A percentile compares a stretch with the other conserved stretches of the same genome.
Conservation (phyloP, 768 basidiomycete species). For the Lentinula aciculospora region DNA sequence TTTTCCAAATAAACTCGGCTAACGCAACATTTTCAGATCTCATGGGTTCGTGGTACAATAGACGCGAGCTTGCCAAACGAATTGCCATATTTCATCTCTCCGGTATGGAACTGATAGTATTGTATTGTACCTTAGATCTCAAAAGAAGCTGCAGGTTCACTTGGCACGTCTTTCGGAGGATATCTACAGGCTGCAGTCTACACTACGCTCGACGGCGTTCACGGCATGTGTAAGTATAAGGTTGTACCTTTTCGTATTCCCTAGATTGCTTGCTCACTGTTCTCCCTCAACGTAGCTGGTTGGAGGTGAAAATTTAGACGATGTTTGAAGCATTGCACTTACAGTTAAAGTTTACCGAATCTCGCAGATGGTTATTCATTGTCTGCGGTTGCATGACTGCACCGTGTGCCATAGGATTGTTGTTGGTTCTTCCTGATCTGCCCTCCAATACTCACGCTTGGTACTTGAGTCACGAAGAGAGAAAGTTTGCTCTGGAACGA, state of each 20-base stretch:
- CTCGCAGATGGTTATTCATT: slow-evolving; percentile 19
- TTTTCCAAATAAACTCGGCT: neutral
- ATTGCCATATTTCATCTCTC: slow-evolving; percentile 20
- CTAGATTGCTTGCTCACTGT: neutral
- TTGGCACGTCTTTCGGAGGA: slow-evolving; percentile 19
- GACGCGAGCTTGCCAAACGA: slow-evolving; percentile 19
- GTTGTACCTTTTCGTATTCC: neutral
- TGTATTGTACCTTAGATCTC: neutral
- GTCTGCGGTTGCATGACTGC: slow-evolving; percentile 21
- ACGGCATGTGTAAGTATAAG: slow-evolving; percentile 11
- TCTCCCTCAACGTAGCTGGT: slow-evolving; percentile 9
- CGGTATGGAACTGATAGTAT: neutral
- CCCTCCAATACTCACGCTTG: slow-evolving; percentile 19
- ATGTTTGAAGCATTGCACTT: neutral
- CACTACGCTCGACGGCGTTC: slow-evolving; percentile 16
- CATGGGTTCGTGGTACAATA: slow-evolving; percentile 21
- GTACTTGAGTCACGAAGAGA: slow-evolving; percentile 19
- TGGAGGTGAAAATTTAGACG: slow-evolving; percentile 13
- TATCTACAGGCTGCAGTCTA: slow-evolving; percentile 21
- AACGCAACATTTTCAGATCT: slow-evolving; percentile 6
- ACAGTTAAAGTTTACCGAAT: no score
- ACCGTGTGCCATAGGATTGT: slow-evolving; percentile 14
- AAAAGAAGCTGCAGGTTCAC: slow-evolving; percentile 11
- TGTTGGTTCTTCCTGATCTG: slow-evolving; percentile 18
- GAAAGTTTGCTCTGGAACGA: slow-evolving; percentile 16